Base-by-base conservation (phyloP, 192 early-diverging fungal genomes). In the Coemansia sp. region DNA sequence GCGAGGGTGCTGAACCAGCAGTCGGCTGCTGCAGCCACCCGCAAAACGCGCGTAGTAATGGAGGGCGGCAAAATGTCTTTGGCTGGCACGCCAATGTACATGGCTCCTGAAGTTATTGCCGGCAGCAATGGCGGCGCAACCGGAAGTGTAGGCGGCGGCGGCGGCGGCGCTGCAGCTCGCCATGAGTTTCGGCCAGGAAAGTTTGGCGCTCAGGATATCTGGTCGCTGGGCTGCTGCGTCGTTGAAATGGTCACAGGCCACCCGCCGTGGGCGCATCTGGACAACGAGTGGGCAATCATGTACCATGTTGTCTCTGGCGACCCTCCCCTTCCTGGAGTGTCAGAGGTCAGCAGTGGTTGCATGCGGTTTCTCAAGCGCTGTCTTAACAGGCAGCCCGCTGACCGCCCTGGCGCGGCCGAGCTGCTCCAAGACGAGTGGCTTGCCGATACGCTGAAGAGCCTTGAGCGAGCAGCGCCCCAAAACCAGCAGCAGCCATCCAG, bases 221-320 rank as follows among this genome's bases (percentile, higher is more conserved):
- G 94, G 94, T 89, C 92, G 7, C 70, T 96, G 51, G 95, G 93
- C 14, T 97, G 95, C 68, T 94, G 93, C 68, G 84, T 97, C 15
- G 78, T 95, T 36, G 94, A 95, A 71, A 94, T 97, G 93, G 84
- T 92, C 3, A 95, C 93, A 0, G 95, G 95, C n/a, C 76, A 86
- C 36, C 88, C 88, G 58, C 93, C 95, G 2, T 96, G 95, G 95
- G 84, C 90, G 18, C 88, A 91, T 55, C 60, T 96, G 33, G 95
- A 96, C 64, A 96, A 96, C 66, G 92, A 96, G 77, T 96, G 93
- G 93, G 91, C 95, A 1, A 89, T 96, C 35, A 96, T 96, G 93
- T 96, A 91, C 68, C 92, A 94, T 66, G 92, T 94, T 8, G 90
- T 91, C 0, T 87, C 89, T 5, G 86, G 89, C 5, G 87, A 89